Conservation (phyloP, 1,284 basidiomycete species). For the Malassezia nana region DNA sequence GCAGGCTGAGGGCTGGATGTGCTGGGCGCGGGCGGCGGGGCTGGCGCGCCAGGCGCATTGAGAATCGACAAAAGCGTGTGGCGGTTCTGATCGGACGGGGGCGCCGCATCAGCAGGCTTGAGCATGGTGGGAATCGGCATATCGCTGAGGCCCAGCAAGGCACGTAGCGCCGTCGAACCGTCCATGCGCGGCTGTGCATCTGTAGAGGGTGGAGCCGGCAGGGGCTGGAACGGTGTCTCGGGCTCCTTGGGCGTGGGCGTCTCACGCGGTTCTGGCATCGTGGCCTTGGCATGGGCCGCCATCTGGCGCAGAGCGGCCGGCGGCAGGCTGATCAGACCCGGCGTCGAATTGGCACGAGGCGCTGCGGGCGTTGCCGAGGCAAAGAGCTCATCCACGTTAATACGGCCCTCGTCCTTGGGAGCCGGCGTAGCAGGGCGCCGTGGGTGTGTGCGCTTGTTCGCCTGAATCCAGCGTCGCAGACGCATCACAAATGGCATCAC, state of each 20-base stretch:
- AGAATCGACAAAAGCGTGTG: not conserved
- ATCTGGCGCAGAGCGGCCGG: conserved; percentile 6
- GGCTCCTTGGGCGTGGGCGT: not conserved
- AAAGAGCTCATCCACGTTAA: conserved; percentile 1
- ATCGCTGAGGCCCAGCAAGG: conserved; percentile 3
- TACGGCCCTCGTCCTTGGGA: not conserved
- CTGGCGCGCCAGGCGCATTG: not conserved
- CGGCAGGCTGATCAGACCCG: conserved; percentile 11
- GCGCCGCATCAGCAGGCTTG: not conserved
- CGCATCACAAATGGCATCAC: conserved; percentile 77
- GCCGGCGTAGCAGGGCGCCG: conserved; percentile 10
- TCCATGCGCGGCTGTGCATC: conserved; percentile 5
- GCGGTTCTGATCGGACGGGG: not conserved
- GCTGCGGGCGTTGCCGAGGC: not conserved
- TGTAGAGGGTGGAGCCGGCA: conserved; percentile 5
- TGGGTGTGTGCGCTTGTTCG: conserved; percentile 33
- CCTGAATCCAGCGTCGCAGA: conserved; percentile 42
- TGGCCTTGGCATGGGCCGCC: not conserved
- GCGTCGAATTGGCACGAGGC: not conserved
- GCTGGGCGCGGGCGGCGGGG: too few relatives aligned
- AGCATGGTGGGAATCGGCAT: not conserved
- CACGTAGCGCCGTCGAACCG: conserved; percentile 8
- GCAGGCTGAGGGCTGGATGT: not conserved
- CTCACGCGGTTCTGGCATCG: not conserved
- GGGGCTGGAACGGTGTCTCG: not conserved